These are phyloP conservation scores for Straminergon stramineum DNA, from an alignment of 225 moss, liverwort and hornwort genomes.

Conservation along the genomic window DNA sequence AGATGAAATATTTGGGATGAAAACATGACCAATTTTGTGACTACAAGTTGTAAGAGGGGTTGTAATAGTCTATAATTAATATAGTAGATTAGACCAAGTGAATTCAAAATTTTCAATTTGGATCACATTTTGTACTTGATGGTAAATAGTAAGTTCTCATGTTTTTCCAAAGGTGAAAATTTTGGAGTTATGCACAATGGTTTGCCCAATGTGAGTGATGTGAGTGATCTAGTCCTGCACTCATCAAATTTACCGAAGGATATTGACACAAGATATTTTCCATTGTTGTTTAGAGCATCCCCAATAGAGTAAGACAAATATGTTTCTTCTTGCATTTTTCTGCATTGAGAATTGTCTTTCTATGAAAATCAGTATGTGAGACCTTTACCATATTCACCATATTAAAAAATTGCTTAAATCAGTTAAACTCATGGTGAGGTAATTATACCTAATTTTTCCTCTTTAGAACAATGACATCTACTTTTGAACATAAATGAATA, in stretches of 20 bases:
- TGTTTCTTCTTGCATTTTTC: not conserved
- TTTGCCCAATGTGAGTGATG: not conserved
- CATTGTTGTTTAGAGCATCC: fast-evolving
- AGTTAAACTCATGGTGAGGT: not conserved
- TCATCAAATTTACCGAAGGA: not conserved
- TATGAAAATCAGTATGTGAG: not conserved
- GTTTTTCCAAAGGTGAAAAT: not conserved
- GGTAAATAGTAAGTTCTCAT: not conserved
- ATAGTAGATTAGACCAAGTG: not conserved
- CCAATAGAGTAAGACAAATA: not conserved
- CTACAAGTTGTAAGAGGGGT: no score
- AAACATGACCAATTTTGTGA: no score
- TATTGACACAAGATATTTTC: not conserved
- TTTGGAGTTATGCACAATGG: not conserved
- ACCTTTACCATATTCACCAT: fast-evolving
- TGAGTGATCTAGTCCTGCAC: not conserved
- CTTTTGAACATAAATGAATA: not conserved
- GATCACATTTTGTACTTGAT: not conserved
- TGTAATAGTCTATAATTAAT: no score
- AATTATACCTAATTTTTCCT: no score
- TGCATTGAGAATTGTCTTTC: no score
- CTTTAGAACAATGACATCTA: fast-evolving
- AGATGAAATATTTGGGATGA: no score
- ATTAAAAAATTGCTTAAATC: not conserved
- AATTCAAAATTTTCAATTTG: not conserved